Evolutionary conservation across 129 eudicot genomes (phyloP).

Genomic region (Escallonia rubra): DNA sequence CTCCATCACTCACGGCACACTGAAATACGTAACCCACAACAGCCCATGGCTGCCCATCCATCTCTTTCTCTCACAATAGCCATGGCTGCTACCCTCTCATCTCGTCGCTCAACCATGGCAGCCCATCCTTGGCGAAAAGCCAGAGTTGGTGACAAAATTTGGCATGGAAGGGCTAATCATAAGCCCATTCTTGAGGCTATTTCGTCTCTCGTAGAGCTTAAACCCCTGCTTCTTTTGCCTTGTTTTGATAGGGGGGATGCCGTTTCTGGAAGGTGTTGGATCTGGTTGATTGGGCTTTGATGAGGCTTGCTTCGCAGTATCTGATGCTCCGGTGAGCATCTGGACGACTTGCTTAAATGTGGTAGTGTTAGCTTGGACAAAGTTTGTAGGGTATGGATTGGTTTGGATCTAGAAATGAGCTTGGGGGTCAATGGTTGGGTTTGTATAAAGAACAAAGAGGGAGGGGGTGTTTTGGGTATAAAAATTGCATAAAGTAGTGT

Average conservation of each 20-base stretch:
- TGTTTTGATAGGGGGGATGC: conserved; percentile 66
- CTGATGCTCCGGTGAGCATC: conserved; percentile 87
- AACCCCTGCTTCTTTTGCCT: conserved; percentile 61
- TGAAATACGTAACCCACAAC: too few relatives aligned
- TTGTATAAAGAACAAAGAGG: neutral
- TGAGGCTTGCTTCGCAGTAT: conserved; percentile 36
- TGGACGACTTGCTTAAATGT: conserved; percentile 89
- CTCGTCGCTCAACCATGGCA: too few relatives aligned
- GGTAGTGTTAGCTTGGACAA: conserved; percentile 78
- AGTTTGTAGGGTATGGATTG: conserved; percentile 80
- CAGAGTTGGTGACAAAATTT: conserved; percentile 23
- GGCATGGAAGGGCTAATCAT: conserved; percentile 60
- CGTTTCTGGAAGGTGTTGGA: conserved; percentile 21
- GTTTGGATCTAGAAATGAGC: conserved; percentile 65
- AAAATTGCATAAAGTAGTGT: too few relatives aligned
- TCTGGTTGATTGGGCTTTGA: conserved; percentile 16
- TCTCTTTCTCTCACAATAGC: too few relatives aligned
- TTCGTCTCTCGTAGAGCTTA: conserved; percentile 76
- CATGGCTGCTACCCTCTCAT: too few relatives aligned
- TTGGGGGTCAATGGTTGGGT: conserved; percentile 63
- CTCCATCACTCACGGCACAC: too few relatives aligned
- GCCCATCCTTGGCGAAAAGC: conserved; percentile 36
- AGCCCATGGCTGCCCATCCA: too few relatives aligned
- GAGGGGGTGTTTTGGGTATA: too few relatives aligned
- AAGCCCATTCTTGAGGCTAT: conserved; percentile 63